These are phyloP conservation scores for Mortierella sp. DNA, from an alignment of 371 early-diverging fungal genomes.

Conservation along the genomic window DNA sequence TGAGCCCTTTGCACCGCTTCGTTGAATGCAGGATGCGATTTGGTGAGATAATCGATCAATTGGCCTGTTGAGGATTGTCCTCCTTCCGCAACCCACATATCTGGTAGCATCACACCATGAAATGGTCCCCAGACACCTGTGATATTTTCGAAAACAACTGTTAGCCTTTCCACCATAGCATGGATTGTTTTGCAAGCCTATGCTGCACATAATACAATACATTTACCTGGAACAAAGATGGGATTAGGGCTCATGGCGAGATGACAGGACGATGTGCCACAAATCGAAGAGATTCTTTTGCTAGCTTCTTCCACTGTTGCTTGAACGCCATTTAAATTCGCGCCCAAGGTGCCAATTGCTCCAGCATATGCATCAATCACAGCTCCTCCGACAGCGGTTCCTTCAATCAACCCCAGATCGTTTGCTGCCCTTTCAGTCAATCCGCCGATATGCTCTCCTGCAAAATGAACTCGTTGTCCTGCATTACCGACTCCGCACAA, in stretches of 20 bases:
- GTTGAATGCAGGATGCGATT: constrained; percentile 67
- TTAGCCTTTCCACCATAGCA: not conserved
- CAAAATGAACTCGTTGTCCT: constrained; percentile 59
- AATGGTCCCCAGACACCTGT: constrained; percentile 70
- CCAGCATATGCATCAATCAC: constrained; percentile 87
- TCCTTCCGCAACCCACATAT: constrained; percentile 76
- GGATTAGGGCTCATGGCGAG: constrained; percentile 69
- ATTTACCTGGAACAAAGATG: constrained; percentile 69
- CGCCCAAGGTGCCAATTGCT: constrained; percentile 70
- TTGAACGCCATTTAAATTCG: constrained; percentile 51
- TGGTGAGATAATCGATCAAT: constrained; percentile 72
- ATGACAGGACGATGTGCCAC: constrained; percentile 82
- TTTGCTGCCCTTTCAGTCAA: constrained; percentile 64
- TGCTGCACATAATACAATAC: constrained; percentile 9
- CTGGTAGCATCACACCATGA: constrained; percentile 71
- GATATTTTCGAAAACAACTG: not conserved
- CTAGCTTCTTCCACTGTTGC: constrained; percentile 56
- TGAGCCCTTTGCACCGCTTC: constrained; percentile 52
- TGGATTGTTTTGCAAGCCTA: not conserved
- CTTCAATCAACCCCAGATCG: constrained; percentile 67
- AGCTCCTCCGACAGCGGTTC: constrained; percentile 74
- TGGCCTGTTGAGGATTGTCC: constrained; percentile 83
- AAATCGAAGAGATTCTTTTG: constrained; percentile 76
- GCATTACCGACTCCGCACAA: constrained; percentile 64
- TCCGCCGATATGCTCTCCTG: constrained; percentile 73